Evolutionary conservation across 1,284 basidiomycete genomes (phyloP).

Genomic region (Cryptococcus deneoformans): DNA sequence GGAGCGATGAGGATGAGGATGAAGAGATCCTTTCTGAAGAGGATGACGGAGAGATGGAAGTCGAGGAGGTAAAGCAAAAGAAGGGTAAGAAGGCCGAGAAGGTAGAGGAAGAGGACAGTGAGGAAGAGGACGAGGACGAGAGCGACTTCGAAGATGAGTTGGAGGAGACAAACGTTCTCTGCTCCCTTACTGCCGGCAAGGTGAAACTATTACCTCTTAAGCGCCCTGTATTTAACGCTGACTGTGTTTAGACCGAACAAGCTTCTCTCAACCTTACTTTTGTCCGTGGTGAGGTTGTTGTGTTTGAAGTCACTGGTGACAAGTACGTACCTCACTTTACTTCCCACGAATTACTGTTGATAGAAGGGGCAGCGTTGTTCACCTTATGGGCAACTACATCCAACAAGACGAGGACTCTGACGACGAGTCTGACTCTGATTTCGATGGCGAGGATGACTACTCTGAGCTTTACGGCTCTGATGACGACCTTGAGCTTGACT

Average conservation of each 20-base stretch:
- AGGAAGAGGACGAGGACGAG: conserved; percentile 50
- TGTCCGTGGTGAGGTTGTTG: conserved; percentile 64
- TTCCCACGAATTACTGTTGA: background rate
- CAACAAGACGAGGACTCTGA: conserved; percentile 50
- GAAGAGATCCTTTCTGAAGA: conserved; percentile 47
- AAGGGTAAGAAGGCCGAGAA: conserved; percentile 9
- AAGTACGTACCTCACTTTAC: conserved; percentile 56
- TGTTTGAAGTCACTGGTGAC: conserved; percentile 75
- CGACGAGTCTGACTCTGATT: conserved; percentile 47
- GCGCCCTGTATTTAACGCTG: background rate
- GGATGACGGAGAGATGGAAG: conserved; percentile 50
- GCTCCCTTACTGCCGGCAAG: conserved; percentile 54
- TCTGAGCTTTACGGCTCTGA: conserved; percentile 49
- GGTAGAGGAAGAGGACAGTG: conserved; percentile 26
- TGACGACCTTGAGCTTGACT: conserved; percentile 56
- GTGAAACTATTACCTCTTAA: conserved; percentile 20
- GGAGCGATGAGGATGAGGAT: conserved; percentile 51
- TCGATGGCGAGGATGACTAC: conserved; percentile 50
- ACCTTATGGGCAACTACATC: conserved; percentile 89
- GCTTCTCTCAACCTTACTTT: conserved; percentile 71
- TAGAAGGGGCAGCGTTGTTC: conserved; percentile 60
- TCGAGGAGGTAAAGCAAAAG: conserved; percentile 50
- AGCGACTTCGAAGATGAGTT: conserved; percentile 50
- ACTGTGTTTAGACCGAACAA: conserved; percentile 67
- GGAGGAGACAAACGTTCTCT: conserved; percentile 53